Base-by-base conservation (phyloP, 495 filamentous ascomycete genomes). In the Massariosphaeria phaeospora region DNA sequence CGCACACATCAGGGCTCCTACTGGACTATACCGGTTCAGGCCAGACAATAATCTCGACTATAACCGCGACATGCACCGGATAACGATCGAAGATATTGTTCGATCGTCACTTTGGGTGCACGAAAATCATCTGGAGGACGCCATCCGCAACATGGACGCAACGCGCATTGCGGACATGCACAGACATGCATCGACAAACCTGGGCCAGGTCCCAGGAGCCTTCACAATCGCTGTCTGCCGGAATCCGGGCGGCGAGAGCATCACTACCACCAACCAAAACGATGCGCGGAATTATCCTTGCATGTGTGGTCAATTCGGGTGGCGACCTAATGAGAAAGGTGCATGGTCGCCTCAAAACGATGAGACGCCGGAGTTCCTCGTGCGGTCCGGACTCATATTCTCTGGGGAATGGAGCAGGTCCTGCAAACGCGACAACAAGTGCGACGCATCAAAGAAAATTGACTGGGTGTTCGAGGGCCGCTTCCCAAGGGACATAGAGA, bases 271-370 rank as follows among this genome's bases (percentile, higher is more conserved):
- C 7, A 21, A 25, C n/a, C n/a, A n/a, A n/a, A n/a, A n/a, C n/a
- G n/a, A n/a, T n/a, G n/a, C n/a, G n/a, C n/a, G n/a, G n/a, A 53
- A 48, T 44, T 56, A 48, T 30, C 29, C 43, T 2, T 56, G 52
- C 42, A 56, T 56, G 34, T 56, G 43, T 27, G 52, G 52, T 25
- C 30, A 48, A 17, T 49, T 48, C 23, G 31, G 23, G 9, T 47
- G 52, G 52, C 8, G 18, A 10, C n/a, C n/a, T n/a, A n/a, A n/a
- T n/a, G n/a, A n/a, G n/a, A n/a, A n/a, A n/a, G n/a, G n/a, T n/a
- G 13, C 7, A 7, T 43, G 29, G 29, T n/a, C 9, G 11, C 10
- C 8, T 8, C 24, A 33, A 44, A 4, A 2, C 11, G 50, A 53
- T 26, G 23, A 44, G 29, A 53, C 38, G 38, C 11, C 17, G 7